phyloP scores from a whole-genome alignment of 345 rosid genomes.

The Diplotaxis tenuifolia region DNA sequence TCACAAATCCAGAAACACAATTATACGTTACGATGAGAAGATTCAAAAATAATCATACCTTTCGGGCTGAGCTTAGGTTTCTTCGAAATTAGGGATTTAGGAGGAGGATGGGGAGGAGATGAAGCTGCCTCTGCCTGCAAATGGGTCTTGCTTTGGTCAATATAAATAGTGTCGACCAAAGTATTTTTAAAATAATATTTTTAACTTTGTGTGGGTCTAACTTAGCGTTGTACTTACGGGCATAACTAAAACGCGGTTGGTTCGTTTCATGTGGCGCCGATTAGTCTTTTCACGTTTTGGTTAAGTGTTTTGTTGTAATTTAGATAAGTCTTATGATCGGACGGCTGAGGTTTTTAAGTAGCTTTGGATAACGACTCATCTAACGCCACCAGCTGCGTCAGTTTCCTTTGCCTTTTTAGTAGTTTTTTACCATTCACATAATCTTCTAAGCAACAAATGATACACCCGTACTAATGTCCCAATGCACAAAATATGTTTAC shows the following conservation, averaged over 20 bases:
- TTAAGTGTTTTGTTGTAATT: background rate
- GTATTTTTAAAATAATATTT: background rate
- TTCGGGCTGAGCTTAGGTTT: background rate
- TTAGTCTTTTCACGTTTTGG: background rate
- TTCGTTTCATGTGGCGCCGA: slow-evolving; percentile 26
- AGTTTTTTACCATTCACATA: too few species aligned
- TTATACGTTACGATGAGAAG: background rate
- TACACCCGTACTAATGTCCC: too few species aligned
- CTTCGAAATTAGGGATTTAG: background rate
- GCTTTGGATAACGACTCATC: background rate
- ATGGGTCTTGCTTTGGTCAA: slow-evolving; percentile 26
- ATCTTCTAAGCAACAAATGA: too few species aligned
- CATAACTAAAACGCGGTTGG: slow-evolving; percentile 15
- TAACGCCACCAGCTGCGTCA: background rate
- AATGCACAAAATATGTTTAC: too few species aligned
- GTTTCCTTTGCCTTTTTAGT: background rate
- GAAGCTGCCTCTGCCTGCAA: too few species aligned
- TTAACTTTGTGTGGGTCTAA: slow-evolving; percentile 22
- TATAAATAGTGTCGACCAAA: slow-evolving; percentile 19
- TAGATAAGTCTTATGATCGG: background rate
- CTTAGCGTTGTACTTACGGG: slow-evolving; percentile 34
- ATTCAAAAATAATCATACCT: background rate
- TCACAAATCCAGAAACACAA: background rate
- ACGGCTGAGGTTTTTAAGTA: background rate
- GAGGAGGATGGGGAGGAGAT: slow-evolving; percentile 6